Conservation (phyloP, 1,284 basidiomycete species). For the Peniophora sp. region DNA sequence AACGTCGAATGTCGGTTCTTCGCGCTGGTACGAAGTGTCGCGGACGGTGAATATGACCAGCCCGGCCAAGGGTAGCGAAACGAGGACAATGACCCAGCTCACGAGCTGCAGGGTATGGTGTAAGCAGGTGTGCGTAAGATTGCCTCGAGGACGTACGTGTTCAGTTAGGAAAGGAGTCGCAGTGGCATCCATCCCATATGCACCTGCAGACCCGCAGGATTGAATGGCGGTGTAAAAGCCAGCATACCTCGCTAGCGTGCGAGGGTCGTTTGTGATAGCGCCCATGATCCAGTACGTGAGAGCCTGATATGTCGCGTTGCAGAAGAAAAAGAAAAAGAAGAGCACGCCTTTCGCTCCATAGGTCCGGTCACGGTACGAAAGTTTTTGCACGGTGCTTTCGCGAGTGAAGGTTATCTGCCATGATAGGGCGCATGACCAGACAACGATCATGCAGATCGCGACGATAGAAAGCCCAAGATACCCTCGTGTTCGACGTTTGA, state of each 20-base stretch:
- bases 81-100: conserved; percentile 28
- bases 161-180: conserved; percentile 29
- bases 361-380: conserved; percentile 25
- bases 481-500: conserved; percentile 29
- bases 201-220: conserved; percentile 30
- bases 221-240: conserved; percentile 33
- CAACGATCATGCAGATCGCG: conserved; percentile 22
- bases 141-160: conserved; percentile 16
- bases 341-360: conserved; percentile 27
- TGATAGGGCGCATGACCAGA: conserved; percentile 27
- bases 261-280: conserved; percentile 34
- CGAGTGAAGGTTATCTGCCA: conserved; percentile 29
- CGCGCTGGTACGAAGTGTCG: conserved; percentile 31
- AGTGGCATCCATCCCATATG: conserved; percentile 42
- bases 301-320: conserved; percentile 30
- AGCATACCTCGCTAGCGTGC: conserved; percentile 33
- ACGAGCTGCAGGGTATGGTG: conserved; percentile 25
- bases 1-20: conserved; percentile 13
- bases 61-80: conserved; percentile 27
- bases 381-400: conserved; percentile 12
- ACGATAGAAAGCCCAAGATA: conserved; percentile 32
- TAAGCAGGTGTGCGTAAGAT: conserved; percentile 1
- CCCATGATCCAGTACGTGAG: conserved; percentile 36
- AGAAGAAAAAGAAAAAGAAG: conserved; percentile 34
- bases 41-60: conserved; percentile 28